Evolutionary conservation across 371 early-diverging fungal genomes (phyloP).

Genomic region (Actinomortierella wolfii): DNA sequence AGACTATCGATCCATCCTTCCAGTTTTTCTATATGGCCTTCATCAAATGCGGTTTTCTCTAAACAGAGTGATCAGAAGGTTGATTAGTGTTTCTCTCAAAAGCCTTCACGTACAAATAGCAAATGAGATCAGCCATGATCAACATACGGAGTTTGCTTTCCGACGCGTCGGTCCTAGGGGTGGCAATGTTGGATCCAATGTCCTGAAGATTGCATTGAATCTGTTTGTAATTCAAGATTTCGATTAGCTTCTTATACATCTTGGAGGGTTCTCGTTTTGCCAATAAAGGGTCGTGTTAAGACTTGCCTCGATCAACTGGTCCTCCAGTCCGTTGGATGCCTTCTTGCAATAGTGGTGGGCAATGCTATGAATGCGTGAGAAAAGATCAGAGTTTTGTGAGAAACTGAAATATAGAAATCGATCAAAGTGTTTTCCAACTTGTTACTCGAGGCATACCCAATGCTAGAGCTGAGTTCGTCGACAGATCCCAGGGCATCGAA

Average conservation of each 20-base stretch:
- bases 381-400: not conserved
- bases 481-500: constrained; percentile 92
- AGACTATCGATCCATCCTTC: constrained; percentile 89
- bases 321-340: constrained; percentile 54
- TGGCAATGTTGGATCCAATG: constrained; percentile 89
- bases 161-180: constrained; percentile 72
- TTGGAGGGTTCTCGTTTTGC: not conserved
- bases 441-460: constrained; percentile 50
- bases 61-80: not conserved
- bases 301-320: constrained; percentile 65
- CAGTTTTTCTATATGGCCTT: constrained; percentile 58
- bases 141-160: constrained; percentile 56
- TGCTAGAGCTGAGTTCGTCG: constrained; percentile 72
- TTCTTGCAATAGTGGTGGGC: constrained; percentile 74
- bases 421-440: constrained; percentile 47
- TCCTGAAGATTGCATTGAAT: constrained; percentile 92
- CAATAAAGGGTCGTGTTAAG: not conserved
- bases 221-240: constrained; percentile 35
- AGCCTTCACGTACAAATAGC: not conserved
- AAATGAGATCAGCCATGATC: not conserved
- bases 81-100: not conserved
- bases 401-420: constrained; percentile 1
- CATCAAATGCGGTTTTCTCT: constrained; percentile 81
- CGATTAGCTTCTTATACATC: not conserved
- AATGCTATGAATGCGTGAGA: constrained; percentile 48